Evolutionary conservation across 2,329 filamentous ascomycete genomes (phyloP).

Genomic region (Cercospora sesami): DNA sequence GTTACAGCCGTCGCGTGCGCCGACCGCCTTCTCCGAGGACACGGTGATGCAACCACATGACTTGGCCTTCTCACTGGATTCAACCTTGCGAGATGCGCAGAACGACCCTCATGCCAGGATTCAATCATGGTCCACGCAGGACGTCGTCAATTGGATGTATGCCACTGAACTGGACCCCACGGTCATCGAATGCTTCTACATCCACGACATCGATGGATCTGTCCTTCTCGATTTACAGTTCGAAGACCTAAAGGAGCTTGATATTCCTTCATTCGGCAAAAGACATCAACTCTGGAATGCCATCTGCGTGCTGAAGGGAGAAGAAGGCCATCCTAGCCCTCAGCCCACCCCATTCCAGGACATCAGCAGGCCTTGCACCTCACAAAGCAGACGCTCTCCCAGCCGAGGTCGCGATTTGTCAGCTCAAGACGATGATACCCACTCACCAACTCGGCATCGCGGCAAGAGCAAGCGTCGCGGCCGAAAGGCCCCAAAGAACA

Average conservation of each 20-base stretch:
- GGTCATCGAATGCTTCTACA: conserved; percentile 79
- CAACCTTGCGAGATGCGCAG: conserved; percentile 22
- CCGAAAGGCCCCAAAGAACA: conserved; percentile 45
- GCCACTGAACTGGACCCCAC: conserved; percentile 74
- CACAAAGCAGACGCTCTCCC: conserved; percentile 30
- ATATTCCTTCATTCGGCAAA: conserved; percentile 78
- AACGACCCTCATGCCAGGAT: conserved; percentile 42
- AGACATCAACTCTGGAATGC: conserved; percentile 78
- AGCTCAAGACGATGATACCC: conserved; percentile 31
- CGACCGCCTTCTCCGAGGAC: conserved; percentile 46
- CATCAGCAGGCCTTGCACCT: conserved; percentile 47
- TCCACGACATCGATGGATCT: conserved; percentile 87
- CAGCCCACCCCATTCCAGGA: conserved; percentile 53
- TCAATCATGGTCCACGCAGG: conserved; percentile 68
- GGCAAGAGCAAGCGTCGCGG: conserved; percentile 40
- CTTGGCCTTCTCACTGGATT: conserved; percentile 35
- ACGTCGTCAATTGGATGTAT: conserved; percentile 85
- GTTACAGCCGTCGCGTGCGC: conserved; percentile 39
- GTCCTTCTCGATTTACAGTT: conserved; percentile 90
- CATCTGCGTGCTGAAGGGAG: conserved; percentile 65
- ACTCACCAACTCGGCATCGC: conserved; percentile 39
- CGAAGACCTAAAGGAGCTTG: conserved; percentile 79
- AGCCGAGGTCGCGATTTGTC: conserved; percentile 27
- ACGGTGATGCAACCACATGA: conserved; percentile 33
- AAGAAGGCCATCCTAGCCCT: conserved; percentile 46